Conservation (phyloP, 441 rosid genomes). For the Gossypium lobatum region DNA sequence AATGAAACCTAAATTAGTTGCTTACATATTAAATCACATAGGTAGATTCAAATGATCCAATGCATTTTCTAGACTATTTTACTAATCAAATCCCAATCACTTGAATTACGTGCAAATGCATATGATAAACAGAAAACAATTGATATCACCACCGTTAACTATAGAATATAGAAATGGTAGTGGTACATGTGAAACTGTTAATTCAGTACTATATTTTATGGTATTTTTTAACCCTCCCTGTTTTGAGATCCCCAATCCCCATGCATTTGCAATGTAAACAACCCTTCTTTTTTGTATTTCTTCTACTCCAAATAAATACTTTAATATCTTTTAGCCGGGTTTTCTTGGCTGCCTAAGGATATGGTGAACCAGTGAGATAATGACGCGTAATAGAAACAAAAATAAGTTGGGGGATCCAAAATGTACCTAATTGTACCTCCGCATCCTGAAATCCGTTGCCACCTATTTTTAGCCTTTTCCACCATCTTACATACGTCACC, state of each 20-base stretch:
- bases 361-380: background rate
- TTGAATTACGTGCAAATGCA: background rate
- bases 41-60: too few relatives aligned
- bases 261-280: background rate
- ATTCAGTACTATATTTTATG: background rate
- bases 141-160: background rate
- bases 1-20: too few relatives aligned
- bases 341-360: background rate
- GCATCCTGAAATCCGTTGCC: background rate
- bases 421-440: background rate
- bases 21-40: too few relatives aligned
- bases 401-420: background rate
- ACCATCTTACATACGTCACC: background rate
- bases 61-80: too few relatives aligned
- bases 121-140: too few relatives aligned
- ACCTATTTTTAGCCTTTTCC: background rate
- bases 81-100: too few relatives aligned
- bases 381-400: slow-evolving; percentile 2
- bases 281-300: too few relatives aligned
- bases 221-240: background rate
- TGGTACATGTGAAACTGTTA: background rate
- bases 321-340: too few relatives aligned
- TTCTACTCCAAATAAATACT: too few relatives aligned
- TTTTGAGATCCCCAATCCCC: background rate
- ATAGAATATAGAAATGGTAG: background rate